Evolutionary conservation across 2,329 filamentous ascomycete genomes (phyloP).

Genomic region (Venturia pyrina): DNA sequence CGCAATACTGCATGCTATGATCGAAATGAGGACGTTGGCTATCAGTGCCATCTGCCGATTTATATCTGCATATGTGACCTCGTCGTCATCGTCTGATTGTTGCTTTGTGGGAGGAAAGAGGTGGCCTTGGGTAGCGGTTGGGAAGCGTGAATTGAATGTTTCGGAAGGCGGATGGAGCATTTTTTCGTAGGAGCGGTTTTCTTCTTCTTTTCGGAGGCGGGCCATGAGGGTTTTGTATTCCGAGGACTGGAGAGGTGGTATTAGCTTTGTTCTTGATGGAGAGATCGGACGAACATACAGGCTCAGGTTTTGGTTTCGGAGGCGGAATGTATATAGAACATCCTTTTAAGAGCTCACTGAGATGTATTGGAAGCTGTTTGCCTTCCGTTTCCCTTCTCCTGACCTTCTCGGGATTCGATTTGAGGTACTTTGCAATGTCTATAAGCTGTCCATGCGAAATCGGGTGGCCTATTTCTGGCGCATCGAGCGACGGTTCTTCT

Average conservation of each 20-base stretch:
- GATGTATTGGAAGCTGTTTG: slow-evolving; percentile 29
- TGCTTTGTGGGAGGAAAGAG: slow-evolving; percentile 33
- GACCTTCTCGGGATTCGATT: slow-evolving; percentile 10
- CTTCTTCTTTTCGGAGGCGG: slow-evolving; percentile 70
- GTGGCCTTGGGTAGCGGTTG: slow-evolving; percentile 44
- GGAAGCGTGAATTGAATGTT: slow-evolving; percentile 50
- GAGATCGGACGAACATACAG: slow-evolving; percentile 41
- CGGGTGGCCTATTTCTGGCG: slow-evolving; percentile 50
- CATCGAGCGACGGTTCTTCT: slow-evolving; percentile 40
- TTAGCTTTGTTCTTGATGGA: not conserved
- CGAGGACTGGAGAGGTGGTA: slow-evolving; percentile 43
- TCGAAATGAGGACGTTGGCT: slow-evolving; percentile 80
- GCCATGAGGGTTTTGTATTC: slow-evolving; percentile 87
- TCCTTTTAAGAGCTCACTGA: slow-evolving; percentile 64
- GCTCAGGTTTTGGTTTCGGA: slow-evolving; percentile 67
- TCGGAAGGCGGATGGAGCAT: slow-evolving; percentile 60
- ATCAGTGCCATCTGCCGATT: slow-evolving; percentile 77
- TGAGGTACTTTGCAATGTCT: slow-evolving; percentile 46
- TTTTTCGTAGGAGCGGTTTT: slow-evolving; percentile 69
- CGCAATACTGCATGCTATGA: slow-evolving; percentile 66
- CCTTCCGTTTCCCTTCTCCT: not conserved
- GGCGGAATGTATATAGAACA: slow-evolving; percentile 67
- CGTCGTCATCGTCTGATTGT: slow-evolving; percentile 40
- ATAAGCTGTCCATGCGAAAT: slow-evolving; percentile 64
- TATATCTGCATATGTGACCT: slow-evolving; percentile 60